Evolutionary conservation across 1,139 yeast species (phyloP).

Genomic region (Pichia sp.): DNA sequence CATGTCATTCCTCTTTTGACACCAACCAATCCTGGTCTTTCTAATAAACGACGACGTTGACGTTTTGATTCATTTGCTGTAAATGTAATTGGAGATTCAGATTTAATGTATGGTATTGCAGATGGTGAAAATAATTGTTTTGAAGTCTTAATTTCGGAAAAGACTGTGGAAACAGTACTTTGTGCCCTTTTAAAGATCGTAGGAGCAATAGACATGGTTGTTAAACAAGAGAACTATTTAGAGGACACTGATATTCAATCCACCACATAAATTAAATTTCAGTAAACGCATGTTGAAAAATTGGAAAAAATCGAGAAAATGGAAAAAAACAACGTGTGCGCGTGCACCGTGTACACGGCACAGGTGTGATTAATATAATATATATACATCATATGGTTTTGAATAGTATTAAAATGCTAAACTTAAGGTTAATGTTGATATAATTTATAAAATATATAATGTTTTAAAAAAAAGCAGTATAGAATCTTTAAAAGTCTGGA

Average conservation of each 20-base stretch:
- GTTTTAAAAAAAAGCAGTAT: not conserved
- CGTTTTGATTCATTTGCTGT: slow-evolving; percentile 56
- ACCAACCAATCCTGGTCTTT: slow-evolving; percentile 80
- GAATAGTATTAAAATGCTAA: too few relatives aligned
- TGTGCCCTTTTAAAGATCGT: slow-evolving; percentile 7
- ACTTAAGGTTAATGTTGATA: not conserved
- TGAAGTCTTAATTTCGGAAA: slow-evolving; percentile 4
- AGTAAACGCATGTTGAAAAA: not conserved
- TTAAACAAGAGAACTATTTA: not conserved
- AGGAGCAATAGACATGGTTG: slow-evolving; percentile 3
- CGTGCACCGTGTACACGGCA: not conserved
- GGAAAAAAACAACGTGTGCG: not conserved
- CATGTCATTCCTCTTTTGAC: slow-evolving; percentile 88
- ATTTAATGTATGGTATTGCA: slow-evolving; percentile 43
- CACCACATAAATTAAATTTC: too few relatives aligned
- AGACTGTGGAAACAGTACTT: slow-evolving; percentile 4
- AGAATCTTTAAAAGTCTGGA: slow-evolving; percentile 11
- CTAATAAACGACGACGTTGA: slow-evolving; percentile 59
- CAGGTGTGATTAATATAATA: not conserved
- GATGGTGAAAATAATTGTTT: slow-evolving; percentile 34
- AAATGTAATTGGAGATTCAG: slow-evolving; percentile 39
- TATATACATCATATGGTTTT: too few relatives aligned
- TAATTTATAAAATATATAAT: not conserved
- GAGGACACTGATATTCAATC: too few relatives aligned
- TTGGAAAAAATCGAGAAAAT: not conserved